phyloP scores from a whole-genome alignment of 768 basidiomycete species.

The Brasilioporus rufonigricans region DNA sequence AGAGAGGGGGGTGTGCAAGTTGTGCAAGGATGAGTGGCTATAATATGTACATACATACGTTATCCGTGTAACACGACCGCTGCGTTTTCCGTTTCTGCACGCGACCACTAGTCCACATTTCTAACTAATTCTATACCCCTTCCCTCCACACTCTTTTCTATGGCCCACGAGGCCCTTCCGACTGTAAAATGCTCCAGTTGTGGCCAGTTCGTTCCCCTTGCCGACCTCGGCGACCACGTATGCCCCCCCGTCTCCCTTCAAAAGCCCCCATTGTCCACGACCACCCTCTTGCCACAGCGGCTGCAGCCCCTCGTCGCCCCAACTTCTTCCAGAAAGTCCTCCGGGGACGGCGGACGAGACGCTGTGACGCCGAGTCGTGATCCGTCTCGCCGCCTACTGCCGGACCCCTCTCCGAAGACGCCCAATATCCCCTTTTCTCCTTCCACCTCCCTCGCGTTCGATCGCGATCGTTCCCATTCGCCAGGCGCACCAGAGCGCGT shows the following conservation, averaged over 20 bases:
- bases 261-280: slow-evolving; percentile 32
- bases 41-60: slow-evolving; percentile 20
- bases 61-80: background rate
- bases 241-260: slow-evolving; percentile 48
- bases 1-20: background rate
- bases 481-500: no score
- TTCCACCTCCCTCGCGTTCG: no score
- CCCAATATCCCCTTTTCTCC: background rate
- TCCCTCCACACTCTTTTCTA: slow-evolving; percentile 19
- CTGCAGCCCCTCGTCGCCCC: slow-evolving; percentile 45
- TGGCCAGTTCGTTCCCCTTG: slow-evolving; percentile 63
- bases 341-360: slow-evolving; percentile 1
- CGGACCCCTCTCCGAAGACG: slow-evolving; percentile 16
- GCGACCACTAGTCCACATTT: slow-evolving; percentile 8
- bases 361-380: slow-evolving; percentile 22
- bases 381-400: slow-evolving; percentile 25
- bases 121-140: slow-evolving; percentile 28
- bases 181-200: slow-evolving; percentile 86
- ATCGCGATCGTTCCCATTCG: no score
- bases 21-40: background rate
- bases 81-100: background rate
- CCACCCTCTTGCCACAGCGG: slow-evolving; percentile 48
- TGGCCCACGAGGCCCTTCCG: slow-evolving; percentile 60
- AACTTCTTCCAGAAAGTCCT: slow-evolving; percentile 6
- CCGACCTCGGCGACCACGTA: slow-evolving; percentile 73